Conservation (phyloP, 345 rosid species). For the Bruguiera gymnorhiza region DNA sequence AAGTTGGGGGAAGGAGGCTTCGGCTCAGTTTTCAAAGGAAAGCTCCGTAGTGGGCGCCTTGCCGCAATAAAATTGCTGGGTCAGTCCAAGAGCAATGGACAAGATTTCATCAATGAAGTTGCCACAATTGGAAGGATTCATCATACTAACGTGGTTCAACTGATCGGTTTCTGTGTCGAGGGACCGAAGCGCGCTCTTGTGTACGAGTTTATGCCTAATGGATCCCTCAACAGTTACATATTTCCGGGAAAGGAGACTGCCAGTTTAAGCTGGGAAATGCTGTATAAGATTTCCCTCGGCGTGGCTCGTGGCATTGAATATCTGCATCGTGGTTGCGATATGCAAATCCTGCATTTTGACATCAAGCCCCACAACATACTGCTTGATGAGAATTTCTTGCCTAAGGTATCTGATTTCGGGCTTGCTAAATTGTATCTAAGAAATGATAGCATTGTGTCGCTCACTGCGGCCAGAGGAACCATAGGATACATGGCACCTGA, state of each 20-base stretch:
- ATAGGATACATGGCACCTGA: slow-evolving; percentile 12
- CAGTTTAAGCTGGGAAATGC: not conserved
- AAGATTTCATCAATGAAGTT: slow-evolving; percentile 17
- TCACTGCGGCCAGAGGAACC: not conserved
- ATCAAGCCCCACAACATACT: slow-evolving; percentile 13
- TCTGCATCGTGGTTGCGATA: not conserved
- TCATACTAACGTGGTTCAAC: not conserved
- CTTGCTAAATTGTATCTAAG: not conserved
- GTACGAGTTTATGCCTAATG: slow-evolving; percentile 13
- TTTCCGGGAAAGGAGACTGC: not conserved
- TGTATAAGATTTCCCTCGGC: slow-evolving; percentile 7
- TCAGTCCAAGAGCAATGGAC: not conserved
- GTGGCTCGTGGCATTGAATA: slow-evolving; percentile 13
- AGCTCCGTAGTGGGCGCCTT: slow-evolving; percentile 5
- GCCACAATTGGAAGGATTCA: slow-evolving; percentile 17
- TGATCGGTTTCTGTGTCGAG: slow-evolving; percentile 6
- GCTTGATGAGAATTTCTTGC: not conserved
- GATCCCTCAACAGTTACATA: not conserved
- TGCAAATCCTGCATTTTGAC: slow-evolving; percentile 13
- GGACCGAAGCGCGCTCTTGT: slow-evolving; percentile 12
- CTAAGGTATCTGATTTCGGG: slow-evolving; percentile 6
- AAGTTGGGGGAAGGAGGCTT: slow-evolving; percentile 4
- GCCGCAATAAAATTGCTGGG: not conserved
- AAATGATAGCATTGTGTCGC: not conserved
- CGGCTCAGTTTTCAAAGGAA: slow-evolving; percentile 11